Conservation (phyloP, 1,284 basidiomycete genomes). For the Microbotryomycetes sp. region DNA sequence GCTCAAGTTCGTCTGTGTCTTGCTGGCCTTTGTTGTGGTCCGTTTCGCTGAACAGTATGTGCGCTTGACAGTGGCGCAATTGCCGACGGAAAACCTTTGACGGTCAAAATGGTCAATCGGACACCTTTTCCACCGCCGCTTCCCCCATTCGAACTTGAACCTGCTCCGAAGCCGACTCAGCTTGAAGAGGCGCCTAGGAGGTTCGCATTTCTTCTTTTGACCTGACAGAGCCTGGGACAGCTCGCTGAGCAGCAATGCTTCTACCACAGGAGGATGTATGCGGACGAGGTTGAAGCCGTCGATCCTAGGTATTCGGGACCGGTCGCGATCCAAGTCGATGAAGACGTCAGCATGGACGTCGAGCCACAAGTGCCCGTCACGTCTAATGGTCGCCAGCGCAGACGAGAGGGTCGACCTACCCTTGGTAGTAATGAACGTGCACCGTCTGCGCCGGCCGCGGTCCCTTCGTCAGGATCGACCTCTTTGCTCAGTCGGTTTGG, state of each 20-base stretch:
- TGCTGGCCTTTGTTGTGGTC: not conserved
- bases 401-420: too few relatives aligned
- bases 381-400: too few relatives aligned
- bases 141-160: not conserved
- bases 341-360: not conserved
- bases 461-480: too few relatives aligned
- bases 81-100: conserved; percentile 26
- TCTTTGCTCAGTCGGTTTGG: too few relatives aligned
- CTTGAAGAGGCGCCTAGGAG: too few relatives aligned
- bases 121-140: conserved; percentile 12
- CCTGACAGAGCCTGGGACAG: too few relatives aligned
- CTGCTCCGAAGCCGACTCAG: too few relatives aligned
- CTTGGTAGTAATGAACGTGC: too few relatives aligned
- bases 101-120: conserved; percentile 8
- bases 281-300: conserved; percentile 17
- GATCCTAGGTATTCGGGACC: not conserved
- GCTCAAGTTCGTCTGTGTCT: conserved; percentile 15
- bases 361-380: too few relatives aligned
- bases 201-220: too few relatives aligned
- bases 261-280: conserved; percentile 18
- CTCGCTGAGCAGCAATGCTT: too few relatives aligned
- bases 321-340: not conserved
- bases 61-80: conserved; percentile 21
- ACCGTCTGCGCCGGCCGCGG: too few relatives aligned
- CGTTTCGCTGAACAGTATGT: not conserved